phyloP scores from a whole-genome alignment of 2,329 filamentous ascomycete species.

The Epichloe sp. region DNA sequence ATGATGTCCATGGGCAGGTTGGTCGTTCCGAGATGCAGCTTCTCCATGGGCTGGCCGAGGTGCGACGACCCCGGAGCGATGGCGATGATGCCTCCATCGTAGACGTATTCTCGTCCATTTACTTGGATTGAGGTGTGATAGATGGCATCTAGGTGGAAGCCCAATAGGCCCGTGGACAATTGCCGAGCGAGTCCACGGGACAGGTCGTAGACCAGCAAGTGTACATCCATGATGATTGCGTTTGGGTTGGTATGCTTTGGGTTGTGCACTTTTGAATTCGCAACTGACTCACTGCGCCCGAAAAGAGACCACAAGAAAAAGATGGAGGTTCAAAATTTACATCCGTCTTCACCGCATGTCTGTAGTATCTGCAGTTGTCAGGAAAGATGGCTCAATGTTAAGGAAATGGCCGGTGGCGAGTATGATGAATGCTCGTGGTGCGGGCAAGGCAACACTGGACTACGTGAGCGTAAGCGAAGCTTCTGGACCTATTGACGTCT shows the following conservation, averaged over 20 bases:
- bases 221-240: slow-evolving; percentile 49
- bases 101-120: slow-evolving; percentile 76
- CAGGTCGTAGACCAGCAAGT: slow-evolving; percentile 68
- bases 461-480: slow-evolving; percentile 1
- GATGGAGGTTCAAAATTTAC: too few relatives aligned
- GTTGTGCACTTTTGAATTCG: neutral
- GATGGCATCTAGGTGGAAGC: slow-evolving; percentile 68
- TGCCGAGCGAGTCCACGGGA: slow-evolving; percentile 47
- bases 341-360: neutral
- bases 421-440: neutral
- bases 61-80: slow-evolving; percentile 74
- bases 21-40: slow-evolving; percentile 61
- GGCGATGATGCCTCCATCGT: slow-evolving; percentile 74
- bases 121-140: slow-evolving; percentile 91
- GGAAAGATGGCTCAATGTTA: too few relatives aligned
- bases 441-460: neutral
- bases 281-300: too few relatives aligned
- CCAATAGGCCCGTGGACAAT: slow-evolving; percentile 39
- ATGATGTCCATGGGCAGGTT: slow-evolving; percentile 70
- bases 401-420: too few relatives aligned
- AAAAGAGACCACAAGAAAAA: neutral
- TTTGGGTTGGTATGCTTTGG: neutral
- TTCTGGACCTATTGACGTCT: neutral
- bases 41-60: slow-evolving; percentile 71
- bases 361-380: neutral